These are phyloP conservation scores for Aspergillus novofumigatus DNA, from an alignment of 2,329 filamentous ascomycete genomes.

Conservation along the genomic window DNA sequence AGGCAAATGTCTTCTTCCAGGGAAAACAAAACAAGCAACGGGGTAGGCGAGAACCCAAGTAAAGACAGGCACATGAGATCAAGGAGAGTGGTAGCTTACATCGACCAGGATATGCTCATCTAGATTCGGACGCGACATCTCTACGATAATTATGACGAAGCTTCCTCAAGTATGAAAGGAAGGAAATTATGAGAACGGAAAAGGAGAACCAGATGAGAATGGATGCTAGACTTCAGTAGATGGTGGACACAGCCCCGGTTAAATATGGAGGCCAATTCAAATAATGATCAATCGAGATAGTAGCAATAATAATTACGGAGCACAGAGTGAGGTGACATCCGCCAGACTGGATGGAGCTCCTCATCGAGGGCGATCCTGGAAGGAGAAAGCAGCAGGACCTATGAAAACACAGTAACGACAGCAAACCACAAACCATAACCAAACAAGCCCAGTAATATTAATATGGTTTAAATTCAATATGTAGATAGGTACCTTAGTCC, in stretches of 20 bases:
- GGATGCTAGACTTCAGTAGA: not conserved
- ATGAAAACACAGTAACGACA: not conserved
- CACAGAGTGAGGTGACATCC: not conserved
- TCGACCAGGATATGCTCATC: slow-evolving; percentile 32
- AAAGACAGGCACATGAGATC: not conserved
- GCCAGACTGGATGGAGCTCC: not conserved
- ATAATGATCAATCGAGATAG: not conserved
- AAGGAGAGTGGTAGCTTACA: slow-evolving; percentile 20
- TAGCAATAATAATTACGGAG: not conserved
- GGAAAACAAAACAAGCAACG: not conserved
- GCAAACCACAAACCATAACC: not conserved
- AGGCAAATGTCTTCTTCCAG: not conserved
- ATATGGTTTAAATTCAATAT: not conserved
- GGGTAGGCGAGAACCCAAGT: not conserved
- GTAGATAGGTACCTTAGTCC: slow-evolving; percentile 2
- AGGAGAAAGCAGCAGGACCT: not conserved
- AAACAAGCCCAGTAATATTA: not conserved
- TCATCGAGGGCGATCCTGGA: not conserved
- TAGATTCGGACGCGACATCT: slow-evolving; percentile 27
- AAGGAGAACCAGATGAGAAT: not conserved
- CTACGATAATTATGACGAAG: not conserved
- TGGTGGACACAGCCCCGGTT: not conserved
- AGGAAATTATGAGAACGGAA: not conserved
- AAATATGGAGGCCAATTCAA: not conserved
- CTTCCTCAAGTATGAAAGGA: not conserved